Base-by-base conservation (phyloP, 345 rosid species). In the Euphorbia pulcherrima region DNA sequence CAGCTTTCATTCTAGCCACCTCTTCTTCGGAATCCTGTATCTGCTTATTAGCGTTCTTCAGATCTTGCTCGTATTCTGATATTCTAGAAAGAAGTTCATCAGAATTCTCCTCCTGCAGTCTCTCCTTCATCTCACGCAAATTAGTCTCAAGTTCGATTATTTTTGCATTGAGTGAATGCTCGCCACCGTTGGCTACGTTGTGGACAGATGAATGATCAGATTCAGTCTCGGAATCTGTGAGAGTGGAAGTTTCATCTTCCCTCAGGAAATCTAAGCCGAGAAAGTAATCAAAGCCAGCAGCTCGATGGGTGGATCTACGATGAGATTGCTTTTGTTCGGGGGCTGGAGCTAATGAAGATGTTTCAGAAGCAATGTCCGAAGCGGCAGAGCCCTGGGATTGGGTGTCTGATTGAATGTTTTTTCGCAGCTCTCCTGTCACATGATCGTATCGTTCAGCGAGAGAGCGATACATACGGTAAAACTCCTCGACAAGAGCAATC, bases 221-320 rank as follows among this genome's bases (percentile, higher is more conserved):
- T 52, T 90, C 99, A 1, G 94, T 71, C 68, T 88, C 97, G 5
- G 96, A 89, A 74, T 89, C 96, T 3, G 86, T 84, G 57, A 87
- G 75, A 12, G 88, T 83, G 51, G 90, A 90, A 35, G 92, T 79
- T 48, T 82, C 92, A 28, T 83, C 90, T 81, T 86, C 91, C 77
- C 81, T 86, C 13, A 72, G 68, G 71, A 74, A 73, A 68, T 86
- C 90, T 6, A 86, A 83, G 70, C 81, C 83, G 60, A 81, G 72
- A 76, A 86, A 85, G 60, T 55, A 62, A 5, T 72, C 73, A 48
- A 76, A 76, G n/a, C 80, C 80, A 62, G 78, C 83, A 72, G 81
- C 76, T 29, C 78, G 71, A 35, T n/a, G n/a, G n/a, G n/a, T n/a
- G n/a, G n/a, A n/a, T n/a, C n/a, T n/a, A n/a, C 46, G 76, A 51